Conservation (phyloP, 192 early-diverging fungal genomes). For the Phlyctochytrium bullatum region DNA sequence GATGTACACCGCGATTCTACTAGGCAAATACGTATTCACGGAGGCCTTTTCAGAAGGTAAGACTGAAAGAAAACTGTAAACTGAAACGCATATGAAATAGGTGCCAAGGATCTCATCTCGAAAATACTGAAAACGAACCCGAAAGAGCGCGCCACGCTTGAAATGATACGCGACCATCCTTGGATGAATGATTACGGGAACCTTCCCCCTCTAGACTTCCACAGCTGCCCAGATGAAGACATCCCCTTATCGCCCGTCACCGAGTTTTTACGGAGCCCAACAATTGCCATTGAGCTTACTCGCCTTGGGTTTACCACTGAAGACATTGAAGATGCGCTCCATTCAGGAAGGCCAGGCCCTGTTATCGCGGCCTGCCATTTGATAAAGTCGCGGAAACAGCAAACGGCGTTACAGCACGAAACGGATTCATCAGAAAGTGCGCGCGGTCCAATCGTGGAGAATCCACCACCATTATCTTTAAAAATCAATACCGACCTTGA, state of each 20-base stretch:
- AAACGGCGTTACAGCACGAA: not conserved
- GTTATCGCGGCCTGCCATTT: slow-evolving; percentile 30
- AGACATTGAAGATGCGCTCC: slow-evolving; percentile 23
- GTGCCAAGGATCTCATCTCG: slow-evolving; percentile 27
- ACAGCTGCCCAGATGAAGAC: not conserved
- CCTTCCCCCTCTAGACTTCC: slow-evolving; percentile 28
- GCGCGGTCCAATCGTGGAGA: not conserved
- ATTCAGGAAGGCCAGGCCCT: slow-evolving; percentile 21
- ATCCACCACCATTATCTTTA: not conserved
- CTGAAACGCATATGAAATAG: slow-evolving; percentile 11
- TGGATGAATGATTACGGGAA: slow-evolving; percentile 32
- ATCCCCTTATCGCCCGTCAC: slow-evolving; percentile 12
- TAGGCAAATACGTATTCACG: slow-evolving; percentile 37
- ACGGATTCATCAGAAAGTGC: not conserved
- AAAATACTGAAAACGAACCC: slow-evolving; percentile 35
- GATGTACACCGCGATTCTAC: slow-evolving; percentile 40
- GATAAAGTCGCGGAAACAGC: not conserved
- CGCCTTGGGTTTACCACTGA: slow-evolving; percentile 14
- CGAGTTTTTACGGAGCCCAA: slow-evolving; percentile 4
- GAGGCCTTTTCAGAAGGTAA: slow-evolving; percentile 33
- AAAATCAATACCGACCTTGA: not conserved
- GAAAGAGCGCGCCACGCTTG: slow-evolving; percentile 19
- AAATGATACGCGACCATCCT: slow-evolving; percentile 26
- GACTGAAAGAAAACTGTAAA: slow-evolving; percentile 10
- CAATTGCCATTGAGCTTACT: slow-evolving; percentile 2